Evolutionary conservation across 1,284 basidiomycete species (phyloP), one percentile per base, ranked within the genome.

Genomic region (Melampsora americana): DNA sequence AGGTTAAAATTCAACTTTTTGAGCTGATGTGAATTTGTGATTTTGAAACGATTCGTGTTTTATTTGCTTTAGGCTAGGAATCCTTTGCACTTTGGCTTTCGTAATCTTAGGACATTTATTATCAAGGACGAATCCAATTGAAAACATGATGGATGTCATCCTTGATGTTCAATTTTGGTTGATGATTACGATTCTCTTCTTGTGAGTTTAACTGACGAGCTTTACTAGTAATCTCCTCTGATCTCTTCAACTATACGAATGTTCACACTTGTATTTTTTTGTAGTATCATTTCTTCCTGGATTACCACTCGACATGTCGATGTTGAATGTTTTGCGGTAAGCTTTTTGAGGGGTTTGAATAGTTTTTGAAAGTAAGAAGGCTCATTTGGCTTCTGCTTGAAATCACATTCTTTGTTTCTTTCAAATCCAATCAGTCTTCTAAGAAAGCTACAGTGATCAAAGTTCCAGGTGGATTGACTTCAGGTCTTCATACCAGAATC

Each of bases 161-260:
- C 53, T 5, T 1, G 53, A 28, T 20, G 23, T 26, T 14, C 53
- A 68, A 30, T 44, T 75, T 12, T 75, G 72, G 72, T 50, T 75
- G 26, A 28, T 75, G 39, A 23, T 39, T 23, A 44, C 42, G 1
- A 75, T 75, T 23, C 4, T 68, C 6, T 2, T 62, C 16, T 42
- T 61, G 72, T 75, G 35, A 68, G 39, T 48, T 35, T 48, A 14
- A 42, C 4, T 42, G 39, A 42, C 11, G 42, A 2, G 61, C 32
- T 5, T 74, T 26, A 26, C 30, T 12, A 30, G 1, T 0, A 12
- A 48, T 5, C 3, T 35, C 35, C 35, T 18, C 9, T 35, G 35
- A 35, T 35, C 39, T 18, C 28, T 35, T 3, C 16, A 39, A 16
- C n/a, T 74, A 30, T n/a, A n/a, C n/a, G 26, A 60, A 53, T 11